Evolutionary conservation across 805 yeast genomes (phyloP), one percentile per base, ranked within the genome.

Genomic region (Kluyveromyces lactis): DNA sequence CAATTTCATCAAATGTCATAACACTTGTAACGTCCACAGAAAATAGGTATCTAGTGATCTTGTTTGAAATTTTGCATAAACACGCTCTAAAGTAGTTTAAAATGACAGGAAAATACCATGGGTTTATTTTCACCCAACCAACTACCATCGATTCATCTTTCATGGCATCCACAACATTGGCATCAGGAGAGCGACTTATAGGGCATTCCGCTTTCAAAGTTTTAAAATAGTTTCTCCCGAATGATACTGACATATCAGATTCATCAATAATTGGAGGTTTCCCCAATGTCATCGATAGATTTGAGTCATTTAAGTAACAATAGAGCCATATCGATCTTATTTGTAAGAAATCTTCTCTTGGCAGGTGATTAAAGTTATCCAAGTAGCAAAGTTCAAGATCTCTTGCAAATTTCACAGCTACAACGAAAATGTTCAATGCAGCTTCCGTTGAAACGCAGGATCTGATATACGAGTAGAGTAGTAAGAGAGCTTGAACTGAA

Each of bases 311-410:
- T 16, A 48, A 38, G 31, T 46, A 48, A 34, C 77, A 67, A 12
- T 60, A 45, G 66, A 75, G 68, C 75, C 79, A 79, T 17, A 78
- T 39, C 9, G 56, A 45, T 18, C 71, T 53, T 17, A 75, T 63
- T 3, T 54, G 50, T 2, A 53, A 46, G 1, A 59, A 55, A 31
- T 75, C 79, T 4, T 51, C 56, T 0, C 50, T 46, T 0, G 62
- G 28, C 13, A 73, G 43, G 1, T 67, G 63, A 3, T 54, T 47
- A 38, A 67, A 65, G 2, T 69, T 49, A 33, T 75, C 81, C 3
- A 55, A 56, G 38, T 77, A 58, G 46, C 79, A 75, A 5, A 81
- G 59, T 0, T 84, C 84, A 51, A 77, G 48, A 29, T 74, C 79
- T 34, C 69, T 72, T 0, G 81, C 81, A 44, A 67, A 69, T 44